A percentile compares a stretch with the other conserved stretches of the same genome.
Conservation (phyloP, 208 protist species). For the Tritrichomonas musculus region DNA sequence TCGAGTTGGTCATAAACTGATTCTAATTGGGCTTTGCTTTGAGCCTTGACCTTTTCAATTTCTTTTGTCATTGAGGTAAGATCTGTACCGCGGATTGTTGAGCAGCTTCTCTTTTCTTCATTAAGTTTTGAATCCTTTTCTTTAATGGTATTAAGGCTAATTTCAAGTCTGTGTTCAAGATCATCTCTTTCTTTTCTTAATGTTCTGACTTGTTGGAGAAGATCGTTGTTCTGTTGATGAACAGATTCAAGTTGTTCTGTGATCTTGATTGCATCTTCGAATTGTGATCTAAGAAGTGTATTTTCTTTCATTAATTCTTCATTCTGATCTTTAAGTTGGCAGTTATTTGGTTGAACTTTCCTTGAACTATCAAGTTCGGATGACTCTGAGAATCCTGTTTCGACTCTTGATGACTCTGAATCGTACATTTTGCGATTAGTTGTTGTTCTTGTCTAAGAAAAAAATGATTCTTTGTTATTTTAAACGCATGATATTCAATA, state of each 20-base stretch:
- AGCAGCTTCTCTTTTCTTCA: not conserved
- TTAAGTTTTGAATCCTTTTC: not conserved
- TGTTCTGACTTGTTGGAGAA: not conserved
- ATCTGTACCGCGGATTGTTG: not conserved
- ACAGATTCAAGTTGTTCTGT: not conserved
- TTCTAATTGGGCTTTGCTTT: not conserved
- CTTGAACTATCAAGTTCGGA: too few species aligned
- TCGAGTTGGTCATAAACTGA: not conserved
- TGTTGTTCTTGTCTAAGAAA: too few species aligned
- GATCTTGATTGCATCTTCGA: not conserved
- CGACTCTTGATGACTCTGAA: too few species aligned
- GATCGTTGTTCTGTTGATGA: not conserved
- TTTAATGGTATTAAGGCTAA: not conserved
- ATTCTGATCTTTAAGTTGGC: not conserved
- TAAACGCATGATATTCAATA: too few species aligned
- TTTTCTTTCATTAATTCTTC: not conserved
- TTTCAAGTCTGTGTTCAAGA: not conserved
- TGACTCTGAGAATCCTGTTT: too few species aligned
- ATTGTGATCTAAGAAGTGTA: not conserved
- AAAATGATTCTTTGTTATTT: too few species aligned
- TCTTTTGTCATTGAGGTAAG: not conserved
- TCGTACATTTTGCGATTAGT: too few species aligned
- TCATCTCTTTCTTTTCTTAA: slow-evolving; percentile 15
- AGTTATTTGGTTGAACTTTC: not conserved
- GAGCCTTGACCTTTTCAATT: slow-evolving; percentile 1